These are phyloP conservation scores for Hypoxylon sp. DNA, from an alignment of 2,329 filamentous ascomycete genomes.

Conservation along the genomic window DNA sequence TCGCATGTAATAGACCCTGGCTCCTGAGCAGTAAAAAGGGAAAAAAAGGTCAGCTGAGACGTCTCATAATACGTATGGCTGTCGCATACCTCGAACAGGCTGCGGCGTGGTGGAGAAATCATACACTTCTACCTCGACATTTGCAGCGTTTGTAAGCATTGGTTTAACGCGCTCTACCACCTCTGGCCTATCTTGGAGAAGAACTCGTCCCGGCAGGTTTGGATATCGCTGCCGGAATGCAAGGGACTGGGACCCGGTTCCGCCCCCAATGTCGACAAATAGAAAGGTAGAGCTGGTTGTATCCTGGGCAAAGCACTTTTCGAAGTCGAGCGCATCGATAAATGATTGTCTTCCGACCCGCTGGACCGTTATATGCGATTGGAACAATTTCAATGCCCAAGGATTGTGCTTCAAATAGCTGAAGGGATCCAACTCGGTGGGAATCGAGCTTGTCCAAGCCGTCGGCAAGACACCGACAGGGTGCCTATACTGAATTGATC, in stretches of 20 bases:
- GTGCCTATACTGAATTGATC: conserved; percentile 8
- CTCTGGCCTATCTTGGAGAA: conserved; percentile 18
- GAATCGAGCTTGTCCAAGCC: background rate
- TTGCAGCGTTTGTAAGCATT: conserved; percentile 3
- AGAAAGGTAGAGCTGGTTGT: conserved; percentile 10
- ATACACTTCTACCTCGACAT: conserved; percentile 12
- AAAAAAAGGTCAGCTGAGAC: background rate
- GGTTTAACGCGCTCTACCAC: conserved; percentile 8
- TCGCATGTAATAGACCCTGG: conserved; percentile 36
- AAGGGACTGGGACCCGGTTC: conserved; percentile 8
- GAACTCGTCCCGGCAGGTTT: conserved; percentile 11
- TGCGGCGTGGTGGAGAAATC: conserved; percentile 28
- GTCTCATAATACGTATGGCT: too few relatives aligned
- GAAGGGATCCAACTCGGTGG: conserved; percentile 2
- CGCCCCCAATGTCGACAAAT: conserved; percentile 23
- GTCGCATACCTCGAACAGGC: conserved; percentile 23
- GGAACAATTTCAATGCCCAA: background rate
- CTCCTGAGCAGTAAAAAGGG: conserved; percentile 23
- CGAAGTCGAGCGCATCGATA: conserved; percentile 24
- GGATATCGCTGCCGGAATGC: conserved; percentile 20
- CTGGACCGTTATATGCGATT: conserved; percentile 6
- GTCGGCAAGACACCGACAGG: conserved; percentile 9
- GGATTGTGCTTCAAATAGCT: conserved; percentile 1
- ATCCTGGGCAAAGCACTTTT: background rate
- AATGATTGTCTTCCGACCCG: conserved; percentile 3